Evolutionary conservation across 257 asterid genomes (phyloP), one percentile per base, ranked within the genome.

Genomic region (Capsicum baccatum): DNA sequence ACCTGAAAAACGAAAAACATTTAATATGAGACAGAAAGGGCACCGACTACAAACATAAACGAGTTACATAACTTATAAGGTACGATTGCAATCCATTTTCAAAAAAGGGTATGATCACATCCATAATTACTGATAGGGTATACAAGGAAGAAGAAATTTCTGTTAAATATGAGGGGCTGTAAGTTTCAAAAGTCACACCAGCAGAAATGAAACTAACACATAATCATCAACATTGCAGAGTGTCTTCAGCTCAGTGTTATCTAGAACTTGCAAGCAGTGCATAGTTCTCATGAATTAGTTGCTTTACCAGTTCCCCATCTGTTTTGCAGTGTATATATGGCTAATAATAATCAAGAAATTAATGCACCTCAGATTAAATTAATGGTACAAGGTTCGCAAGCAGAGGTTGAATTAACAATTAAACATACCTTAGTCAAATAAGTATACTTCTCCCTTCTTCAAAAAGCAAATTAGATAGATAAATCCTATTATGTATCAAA

Each of bases 191-290:
- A 21, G 13, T 6, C 62, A 55, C 48, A 52, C 26, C 21, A 54
- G n/a, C 42, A 55, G 64, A 52, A 76, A 52, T 15, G 63, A 52
- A 52, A 76, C 62, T 12, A 26, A 52, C 9, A 52, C 81, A 76
- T 76, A 76, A 52, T 76, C 59, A 54, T 74, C 42, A 74, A 74
- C 80, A 74, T 50, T 74, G 80, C 80, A 74, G 80, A 74, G 60
- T 48, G 44, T 26, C 44, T 74, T 50, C 60, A 74, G 44, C 80
- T 74, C 6, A 71, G 57, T 71, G 47, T 71, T 17, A 71, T 48
- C 21, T 19, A 19, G 60, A 50, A 74, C 44, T 39, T 47, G 58
- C 42, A 26, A 26, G 33, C 60, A 50, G 44, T 50, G 19, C 19
- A 74, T 74, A 50, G 80, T 50, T 74, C 44, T 74, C 80, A 7